Base-by-base conservation (phyloP, 805 yeast species). In the Candida dajiaensis region DNA sequence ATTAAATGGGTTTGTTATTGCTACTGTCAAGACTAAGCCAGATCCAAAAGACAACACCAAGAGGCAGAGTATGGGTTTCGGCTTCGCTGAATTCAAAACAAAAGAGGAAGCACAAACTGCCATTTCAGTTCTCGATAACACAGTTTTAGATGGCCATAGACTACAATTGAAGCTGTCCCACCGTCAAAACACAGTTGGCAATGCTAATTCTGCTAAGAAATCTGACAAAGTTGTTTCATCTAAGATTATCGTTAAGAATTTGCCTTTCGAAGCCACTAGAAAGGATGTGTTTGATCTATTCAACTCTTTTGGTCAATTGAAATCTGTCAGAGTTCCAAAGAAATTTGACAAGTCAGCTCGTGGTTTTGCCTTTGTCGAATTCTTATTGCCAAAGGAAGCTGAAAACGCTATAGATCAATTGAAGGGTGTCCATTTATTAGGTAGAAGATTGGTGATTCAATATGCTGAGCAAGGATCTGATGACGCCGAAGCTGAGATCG, bases 281-380 rank as follows among this genome's bases (percentile, higher is more conserved):
- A 85, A 87, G 59, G 98, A 94, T 61, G 81, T 94, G n/a, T 81
- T 87, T 59, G 95, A 89, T 63, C 72, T 94, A 53, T 90, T 94
- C 68, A 89, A 94, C 48, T 83, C 98, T 1, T 94, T 92, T 69
- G 99, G 99, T 48, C 90, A 87, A 67, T 73, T 94, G 60, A 88
- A 90, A 59, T 86, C 97, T 2, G 97, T 90, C 38, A 81, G 99
- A 62, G 92, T 94, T 42, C 99, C 99, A 28, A 85, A 86, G 78
- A 94, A 94, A 65, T 90, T 92, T 71, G 95, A 94, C 74, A 86
- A 85, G 62, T 77, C 89, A 33, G 95, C 97, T 12, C 81, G 99
- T 64, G 99, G 99, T 63, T 94, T 94, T 72, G 99, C 98, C 0
- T 94, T 94, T 65, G 96, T 95, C 40, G 99, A 94, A 68, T 94